phyloP scores from a whole-genome alignment of 129 eudicot species.

The Heracleum sosnowskyi region DNA sequence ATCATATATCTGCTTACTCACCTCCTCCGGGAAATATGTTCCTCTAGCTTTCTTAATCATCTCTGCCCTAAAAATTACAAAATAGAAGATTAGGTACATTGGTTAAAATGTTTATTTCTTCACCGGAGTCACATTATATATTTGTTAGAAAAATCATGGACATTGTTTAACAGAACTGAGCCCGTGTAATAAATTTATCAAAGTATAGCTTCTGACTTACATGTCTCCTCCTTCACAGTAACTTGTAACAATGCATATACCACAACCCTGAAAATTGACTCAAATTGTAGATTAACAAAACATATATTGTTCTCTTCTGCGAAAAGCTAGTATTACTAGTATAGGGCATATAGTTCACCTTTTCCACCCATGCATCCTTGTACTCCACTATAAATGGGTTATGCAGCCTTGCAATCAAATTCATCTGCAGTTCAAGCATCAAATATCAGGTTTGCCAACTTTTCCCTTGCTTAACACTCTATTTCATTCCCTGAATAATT shows the following conservation, averaged over 20 bases:
- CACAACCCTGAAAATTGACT: conserved; percentile 41
- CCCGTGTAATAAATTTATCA: not conserved
- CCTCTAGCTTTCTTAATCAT: conserved; percentile 73
- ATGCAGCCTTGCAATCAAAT: conserved; percentile 58
- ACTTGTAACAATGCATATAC: conserved; percentile 67
- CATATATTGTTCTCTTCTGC: not conserved
- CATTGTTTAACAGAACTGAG: not conserved
- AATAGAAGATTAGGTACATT: not conserved
- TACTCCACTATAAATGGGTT: conserved; percentile 83
- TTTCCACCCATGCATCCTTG: conserved; percentile 98
- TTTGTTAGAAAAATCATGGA: not conserved
- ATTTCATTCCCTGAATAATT: not conserved
- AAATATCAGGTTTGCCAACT: not conserved
- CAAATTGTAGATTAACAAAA: not conserved
- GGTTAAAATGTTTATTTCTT: not conserved
- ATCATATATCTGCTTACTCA: not conserved
- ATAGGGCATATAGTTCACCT: conserved; percentile 43
- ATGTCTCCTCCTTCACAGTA: conserved; percentile 95
- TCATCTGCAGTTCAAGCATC: conserved; percentile 53
- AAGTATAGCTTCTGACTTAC: conserved; percentile 32
- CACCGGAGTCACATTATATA: not conserved
- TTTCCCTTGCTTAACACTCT: not conserved
- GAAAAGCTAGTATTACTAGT: not conserved
- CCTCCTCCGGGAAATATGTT: conserved; percentile 77
- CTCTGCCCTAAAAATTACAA: conserved; percentile 50